Evolutionary conservation across 257 asterid species (phyloP).

Genomic region (Solanum tarijense): DNA sequence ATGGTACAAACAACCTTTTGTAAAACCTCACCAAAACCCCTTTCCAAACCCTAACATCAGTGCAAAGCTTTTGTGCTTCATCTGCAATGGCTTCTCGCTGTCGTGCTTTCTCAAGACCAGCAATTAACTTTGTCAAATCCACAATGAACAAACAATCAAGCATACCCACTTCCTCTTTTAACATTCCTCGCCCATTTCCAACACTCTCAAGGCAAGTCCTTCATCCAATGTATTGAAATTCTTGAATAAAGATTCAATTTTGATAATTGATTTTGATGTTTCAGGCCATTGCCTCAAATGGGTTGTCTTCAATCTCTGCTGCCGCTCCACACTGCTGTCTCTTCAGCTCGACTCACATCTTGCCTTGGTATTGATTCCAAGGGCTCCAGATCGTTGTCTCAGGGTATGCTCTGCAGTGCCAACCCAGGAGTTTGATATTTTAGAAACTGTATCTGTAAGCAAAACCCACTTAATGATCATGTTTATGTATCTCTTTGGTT

Average conservation of each 20-base stretch:
- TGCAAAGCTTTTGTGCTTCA: neutral
- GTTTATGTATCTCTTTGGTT: neutral
- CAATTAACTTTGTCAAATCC: conserved; percentile 51
- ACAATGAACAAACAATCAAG: conserved; percentile 33
- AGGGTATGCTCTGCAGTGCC: conserved; percentile 99
- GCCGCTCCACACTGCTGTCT: conserved; percentile 73
- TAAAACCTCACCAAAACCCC: conserved; percentile 18
- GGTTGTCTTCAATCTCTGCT: conserved; percentile 57
- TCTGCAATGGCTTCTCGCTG: conserved; percentile 51
- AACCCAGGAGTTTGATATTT: conserved; percentile 92
- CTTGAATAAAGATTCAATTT: neutral
- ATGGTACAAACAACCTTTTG: neutral
- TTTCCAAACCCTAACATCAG: conserved; percentile 25
- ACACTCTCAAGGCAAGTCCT: conserved; percentile 20
- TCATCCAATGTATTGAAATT: neutral
- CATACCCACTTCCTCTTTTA: conserved; percentile 6
- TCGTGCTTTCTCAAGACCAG: conserved; percentile 61
- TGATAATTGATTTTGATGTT: neutral
- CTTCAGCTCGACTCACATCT: conserved; percentile 81
- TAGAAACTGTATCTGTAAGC: conserved; percentile 62
- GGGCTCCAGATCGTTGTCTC: conserved; percentile 91
- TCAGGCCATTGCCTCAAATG: conserved; percentile 43
- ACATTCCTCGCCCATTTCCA: conserved; percentile 12
- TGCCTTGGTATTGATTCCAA: conserved; percentile 63
- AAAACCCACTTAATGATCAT: neutral